A percentile compares a stretch with the other conserved stretches of the same genome.
These are phyloP conservation scores for Olyra latifolia DNA, from an alignment of 176 grass and related monocot species.

Conservation along the genomic window DNA sequence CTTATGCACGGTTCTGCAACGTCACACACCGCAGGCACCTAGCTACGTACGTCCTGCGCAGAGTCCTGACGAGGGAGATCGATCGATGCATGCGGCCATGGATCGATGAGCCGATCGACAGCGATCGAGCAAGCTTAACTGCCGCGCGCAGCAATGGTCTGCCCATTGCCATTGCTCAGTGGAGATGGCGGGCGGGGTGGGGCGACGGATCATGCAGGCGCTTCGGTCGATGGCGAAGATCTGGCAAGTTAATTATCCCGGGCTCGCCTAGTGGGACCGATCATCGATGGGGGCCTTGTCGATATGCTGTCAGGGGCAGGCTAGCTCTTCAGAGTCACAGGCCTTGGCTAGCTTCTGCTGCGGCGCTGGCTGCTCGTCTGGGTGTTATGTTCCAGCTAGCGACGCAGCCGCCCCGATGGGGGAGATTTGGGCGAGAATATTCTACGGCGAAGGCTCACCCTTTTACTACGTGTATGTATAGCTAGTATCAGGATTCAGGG, in stretches of 20 bases:
- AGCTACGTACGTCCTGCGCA: too few relatives aligned
- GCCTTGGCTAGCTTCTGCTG: neutral
- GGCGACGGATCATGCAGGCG: too few relatives aligned
- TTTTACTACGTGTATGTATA: neutral
- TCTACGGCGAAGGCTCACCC: neutral
- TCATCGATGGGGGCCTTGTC: constrained; percentile 17
- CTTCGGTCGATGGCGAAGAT: neutral
- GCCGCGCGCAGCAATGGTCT: neutral
- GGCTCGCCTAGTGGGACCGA: neutral
- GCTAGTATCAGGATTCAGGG: too few relatives aligned
- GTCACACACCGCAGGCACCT: too few relatives aligned
- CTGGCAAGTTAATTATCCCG: neutral
- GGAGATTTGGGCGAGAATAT: neutral
- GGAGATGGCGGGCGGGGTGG: too few relatives aligned
- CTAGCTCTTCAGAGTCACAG: too few relatives aligned
- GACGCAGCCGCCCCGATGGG: constrained; percentile 19
- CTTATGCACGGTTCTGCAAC: too few relatives aligned
- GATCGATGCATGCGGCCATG: neutral
- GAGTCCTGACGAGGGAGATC: neutral
- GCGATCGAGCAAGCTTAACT: neutral
- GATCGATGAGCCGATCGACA: neutral
- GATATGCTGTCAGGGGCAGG: constrained; percentile 9
- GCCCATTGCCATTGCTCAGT: too few relatives aligned
- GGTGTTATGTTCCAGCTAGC: constrained; percentile 34
- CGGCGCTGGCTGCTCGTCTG: constrained; percentile 17